A percentile compares a stretch with the other conserved stretches of the same genome.
Evolutionary conservation across 1,284 basidiomycete genomes (phyloP).

Genomic region (Somion occarium): DNA sequence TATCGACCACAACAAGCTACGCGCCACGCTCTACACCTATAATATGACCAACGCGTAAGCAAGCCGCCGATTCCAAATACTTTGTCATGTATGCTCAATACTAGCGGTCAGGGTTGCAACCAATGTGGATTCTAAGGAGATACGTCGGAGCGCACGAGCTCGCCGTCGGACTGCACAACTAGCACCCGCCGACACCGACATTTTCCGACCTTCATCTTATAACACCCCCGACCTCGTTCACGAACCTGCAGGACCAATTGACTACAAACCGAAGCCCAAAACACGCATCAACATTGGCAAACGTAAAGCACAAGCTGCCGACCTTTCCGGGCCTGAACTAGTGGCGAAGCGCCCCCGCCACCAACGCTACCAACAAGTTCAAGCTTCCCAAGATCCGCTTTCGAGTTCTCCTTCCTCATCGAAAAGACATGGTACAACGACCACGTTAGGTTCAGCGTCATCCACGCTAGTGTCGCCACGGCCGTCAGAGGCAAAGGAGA

Average conservation of each 20-base stretch:
- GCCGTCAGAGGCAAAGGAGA: conserved; percentile 18
- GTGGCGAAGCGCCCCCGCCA: conserved; percentile 1
- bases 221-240: not conserved
- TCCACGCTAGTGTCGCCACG: conserved; percentile 9
- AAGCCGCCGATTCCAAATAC: not conserved
- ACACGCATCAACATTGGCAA: not conserved
- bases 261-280: not conserved
- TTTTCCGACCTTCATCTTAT: not conserved
- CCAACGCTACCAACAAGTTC: not conserved
- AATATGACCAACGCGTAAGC: not conserved
- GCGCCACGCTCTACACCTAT: too few species aligned
- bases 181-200: not conserved
- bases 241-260: not conserved
- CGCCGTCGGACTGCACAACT: not conserved
- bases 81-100: not conserved
- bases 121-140: too few species aligned
- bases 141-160: not conserved
- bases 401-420: not conserved
- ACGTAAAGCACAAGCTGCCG: not conserved
- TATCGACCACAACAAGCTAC: not conserved
- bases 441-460: not conserved
- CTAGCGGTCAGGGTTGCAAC: too few species aligned
- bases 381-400: not conserved
- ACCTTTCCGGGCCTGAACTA: not conserved
- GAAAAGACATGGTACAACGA: not conserved